A percentile compares a stretch with the other conserved stretches of the same genome.
Conservation (phyloP, 768 basidiomycete genomes). For the Phylloporus scabripes region DNA sequence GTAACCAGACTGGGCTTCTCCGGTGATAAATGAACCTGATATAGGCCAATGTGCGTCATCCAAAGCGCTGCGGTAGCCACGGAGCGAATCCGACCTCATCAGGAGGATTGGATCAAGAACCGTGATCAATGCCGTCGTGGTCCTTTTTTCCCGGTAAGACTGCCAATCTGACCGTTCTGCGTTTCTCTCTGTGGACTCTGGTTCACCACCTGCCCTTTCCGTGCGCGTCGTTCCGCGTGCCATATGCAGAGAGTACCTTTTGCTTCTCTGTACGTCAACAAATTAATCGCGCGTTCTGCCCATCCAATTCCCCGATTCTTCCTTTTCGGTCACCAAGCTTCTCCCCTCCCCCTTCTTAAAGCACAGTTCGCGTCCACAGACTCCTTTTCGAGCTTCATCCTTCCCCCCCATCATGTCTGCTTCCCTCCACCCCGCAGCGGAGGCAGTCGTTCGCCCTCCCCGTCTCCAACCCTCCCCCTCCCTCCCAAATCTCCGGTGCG, state of each 20-base stretch:
- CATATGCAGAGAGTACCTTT: constrained; percentile 12
- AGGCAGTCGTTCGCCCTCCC: constrained; percentile 33
- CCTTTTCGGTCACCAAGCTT: constrained; percentile 31
- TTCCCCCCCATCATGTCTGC: constrained; percentile 24
- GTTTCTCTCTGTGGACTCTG: too few relatives aligned
- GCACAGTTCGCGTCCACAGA: constrained; percentile 22
- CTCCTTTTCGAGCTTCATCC: constrained; percentile 29
- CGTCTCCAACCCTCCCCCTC: constrained; percentile 63
- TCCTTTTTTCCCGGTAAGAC: constrained; percentile 7
- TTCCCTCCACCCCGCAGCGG: constrained; percentile 21
- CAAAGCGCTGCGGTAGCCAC: constrained; percentile 14
- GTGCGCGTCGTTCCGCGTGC: constrained; percentile 19
- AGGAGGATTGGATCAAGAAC: constrained; percentile 24
- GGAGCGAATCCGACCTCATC: constrained; percentile 13
- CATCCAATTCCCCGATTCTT: constrained; percentile 28
- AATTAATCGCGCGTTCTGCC: constrained; percentile 30
- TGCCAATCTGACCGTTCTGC: constrained; percentile 9
- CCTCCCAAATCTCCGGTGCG: constrained; percentile 63
- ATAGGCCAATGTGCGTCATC: constrained; percentile 13
- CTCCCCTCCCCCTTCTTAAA: constrained; percentile 31
- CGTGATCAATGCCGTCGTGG: background rate
- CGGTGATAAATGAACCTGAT: constrained; percentile 25
- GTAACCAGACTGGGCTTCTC: constrained; percentile 17
- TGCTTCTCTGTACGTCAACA: constrained; percentile 36
- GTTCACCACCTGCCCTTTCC: constrained; percentile 1